A percentile compares a stretch with the other conserved stretches of the same genome.
Evolutionary conservation across 1,284 basidiomycete genomes (phyloP).

Genomic region (Apiotrichum sp.): DNA sequence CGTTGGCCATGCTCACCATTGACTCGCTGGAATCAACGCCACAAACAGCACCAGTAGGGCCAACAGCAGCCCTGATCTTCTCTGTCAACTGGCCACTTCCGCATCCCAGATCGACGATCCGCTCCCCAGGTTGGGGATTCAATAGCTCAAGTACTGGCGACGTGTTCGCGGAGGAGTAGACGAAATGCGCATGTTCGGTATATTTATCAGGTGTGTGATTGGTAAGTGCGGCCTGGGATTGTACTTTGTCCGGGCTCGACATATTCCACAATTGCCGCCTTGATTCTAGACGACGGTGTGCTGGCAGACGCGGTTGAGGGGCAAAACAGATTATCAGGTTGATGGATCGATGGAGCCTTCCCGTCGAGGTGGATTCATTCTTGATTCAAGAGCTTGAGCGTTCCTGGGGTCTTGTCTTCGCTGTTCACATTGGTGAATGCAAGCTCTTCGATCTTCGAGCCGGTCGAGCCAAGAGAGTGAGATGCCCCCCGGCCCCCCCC

Average conservation of each 20-base stretch:
- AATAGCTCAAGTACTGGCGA: conserved; percentile 60
- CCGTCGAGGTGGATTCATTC: too few relatives aligned
- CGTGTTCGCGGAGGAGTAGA: conserved; percentile 64
- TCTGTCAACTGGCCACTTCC: conserved; percentile 70
- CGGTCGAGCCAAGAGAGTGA: too few relatives aligned
- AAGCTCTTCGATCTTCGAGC: too few relatives aligned
- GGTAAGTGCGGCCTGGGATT: background rate
- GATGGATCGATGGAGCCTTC: too few relatives aligned
- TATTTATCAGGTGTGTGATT: conserved; percentile 41
- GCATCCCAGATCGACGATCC: conserved; percentile 72
- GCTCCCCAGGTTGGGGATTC: conserved; percentile 58
- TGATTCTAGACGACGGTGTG: background rate
- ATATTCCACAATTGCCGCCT: background rate
- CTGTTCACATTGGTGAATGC: too few relatives aligned
- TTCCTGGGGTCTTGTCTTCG: too few relatives aligned
- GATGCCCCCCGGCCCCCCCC: too few relatives aligned
- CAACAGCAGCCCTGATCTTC: conserved; percentile 55
- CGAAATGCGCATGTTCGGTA: conserved; percentile 53
- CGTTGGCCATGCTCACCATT: conserved; percentile 55
- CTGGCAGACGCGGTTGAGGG: background rate
- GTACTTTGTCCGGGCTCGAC: background rate
- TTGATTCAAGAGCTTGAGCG: too few relatives aligned
- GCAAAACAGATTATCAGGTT: too few relatives aligned
- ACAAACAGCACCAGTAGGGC: conserved; percentile 55
- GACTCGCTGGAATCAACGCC: conserved; percentile 64